Base-by-base conservation (phyloP, 2,329 filamentous ascomycete species). In the Colletotrichum melonis region DNA sequence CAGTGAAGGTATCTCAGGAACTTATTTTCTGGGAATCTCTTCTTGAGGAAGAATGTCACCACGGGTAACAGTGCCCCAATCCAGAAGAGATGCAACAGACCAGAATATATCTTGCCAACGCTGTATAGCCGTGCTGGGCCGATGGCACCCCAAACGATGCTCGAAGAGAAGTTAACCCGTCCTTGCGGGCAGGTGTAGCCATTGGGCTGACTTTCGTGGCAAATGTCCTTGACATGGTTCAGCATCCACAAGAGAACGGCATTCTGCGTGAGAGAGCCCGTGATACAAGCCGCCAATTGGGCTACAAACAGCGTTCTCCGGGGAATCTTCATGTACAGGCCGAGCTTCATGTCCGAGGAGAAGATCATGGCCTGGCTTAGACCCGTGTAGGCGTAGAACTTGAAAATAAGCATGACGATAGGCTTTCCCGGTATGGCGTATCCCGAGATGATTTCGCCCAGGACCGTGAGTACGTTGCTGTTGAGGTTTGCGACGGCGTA, bases 261-360 rank as follows among this genome's bases (percentile, higher is more conserved):
- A 67, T 57, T 81, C 79, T 87, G 85, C 0, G 84, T 84, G 2
- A 88, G 78, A 4, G 84, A 84, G 5, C 85, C 86, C 4, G 87
- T 79, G 6, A 89, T 79, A 19, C 87, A 88, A 4, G 89, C 90
- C 32, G 91, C 88, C 11, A 92, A 82, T 76, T 92, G 90, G 1
- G 88, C 88, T 76, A 91, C 89, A 81, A 92, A 91, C 9, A 91
- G 86, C 0, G 86, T 83, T 7, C 87, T 86, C 2, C 89, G 89
- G 0, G 90, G 88, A 0, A 92, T 85, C 67, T 92, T 89, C 86
- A 90, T 83, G 69, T 84, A 84, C 42, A 83, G 78, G 0, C 82
- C 86, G 6, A 87, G 78, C 72, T 87, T 87, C 58, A 86, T 78
- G 69, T 86, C 85, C 58, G 92, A 89, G 0, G 91, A 80, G 68